Evolutionary conservation across 768 basidiomycete species (phyloP).

Genomic region (Butyriboletus loyo): DNA sequence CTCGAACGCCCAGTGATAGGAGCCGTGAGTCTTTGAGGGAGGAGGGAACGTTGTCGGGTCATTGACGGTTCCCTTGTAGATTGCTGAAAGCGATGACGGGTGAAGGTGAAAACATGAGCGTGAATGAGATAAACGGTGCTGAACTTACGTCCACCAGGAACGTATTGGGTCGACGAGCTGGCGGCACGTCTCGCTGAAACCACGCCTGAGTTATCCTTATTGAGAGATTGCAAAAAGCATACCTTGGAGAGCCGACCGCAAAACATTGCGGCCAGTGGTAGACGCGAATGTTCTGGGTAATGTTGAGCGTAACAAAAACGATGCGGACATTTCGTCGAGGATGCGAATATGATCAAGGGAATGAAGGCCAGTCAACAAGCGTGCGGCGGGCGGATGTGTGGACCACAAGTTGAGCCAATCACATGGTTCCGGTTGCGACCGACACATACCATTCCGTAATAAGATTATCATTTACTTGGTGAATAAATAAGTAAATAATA

Average conservation of each 20-base stretch:
- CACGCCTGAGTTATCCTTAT: not conserved
- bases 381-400: not conserved
- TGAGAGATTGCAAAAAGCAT: not conserved
- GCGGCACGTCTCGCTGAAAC: slow-evolving; percentile 41
- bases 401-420: slow-evolving; percentile 11
- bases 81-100: slow-evolving; percentile 43
- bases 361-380: no score
- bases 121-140: not conserved
- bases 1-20: slow-evolving; percentile 93
- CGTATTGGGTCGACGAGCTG: slow-evolving; percentile 41
- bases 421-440: slow-evolving; percentile 11
- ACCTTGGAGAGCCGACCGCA: slow-evolving; percentile 44
- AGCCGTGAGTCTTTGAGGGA: slow-evolving; percentile 78
- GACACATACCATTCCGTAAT: not conserved
- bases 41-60: slow-evolving; percentile 90
- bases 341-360: not conserved
- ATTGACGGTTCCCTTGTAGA: slow-evolving; percentile 90
- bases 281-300: slow-evolving; percentile 42
- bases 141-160: slow-evolving; percentile 70
- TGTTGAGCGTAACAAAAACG: slow-evolving; percentile 47
- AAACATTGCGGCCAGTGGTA: slow-evolving; percentile 36
- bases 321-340: slow-evolving; percentile 42
- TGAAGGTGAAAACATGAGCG: not conserved
- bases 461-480: not conserved
- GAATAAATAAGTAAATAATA: no score